Evolutionary conservation across 2,329 filamentous ascomycete species (phyloP), one percentile per base, ranked within the genome.

Genomic region (Trichoderma sp.): DNA sequence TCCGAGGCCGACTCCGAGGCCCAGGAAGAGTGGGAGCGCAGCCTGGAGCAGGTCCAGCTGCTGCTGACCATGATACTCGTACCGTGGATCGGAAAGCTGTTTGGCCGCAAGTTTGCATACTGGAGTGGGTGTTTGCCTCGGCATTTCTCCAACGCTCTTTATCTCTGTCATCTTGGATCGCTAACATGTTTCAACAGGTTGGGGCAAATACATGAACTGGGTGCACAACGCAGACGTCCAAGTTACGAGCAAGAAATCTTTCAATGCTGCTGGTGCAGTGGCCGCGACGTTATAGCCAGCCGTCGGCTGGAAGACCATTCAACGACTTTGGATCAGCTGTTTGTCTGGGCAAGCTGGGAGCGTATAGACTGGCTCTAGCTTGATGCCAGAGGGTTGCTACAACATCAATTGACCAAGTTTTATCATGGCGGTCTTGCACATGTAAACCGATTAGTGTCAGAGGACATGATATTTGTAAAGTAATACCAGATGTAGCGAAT

Each of bases 201-300:
- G 95, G 94, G 91, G 90, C 26, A 90, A 91, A 76, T 96, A 94
- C 78, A 97, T 97, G 94, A 89, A 93, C 79, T 98, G 94, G 94
- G 90, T 92, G 79, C 96, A 97, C 77, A 80, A 86, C 70, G 90
- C 97, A 68, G 91, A 96, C 70, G 84, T 97, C 54, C 80, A 79
- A 71, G 86, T 84, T 81, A 88, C 88, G 68, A 90, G 84, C 78
- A 89, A 90, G 76, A 84, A 82, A 71, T 78, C 83, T 0, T 92
- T 91, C 80, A 88, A 86, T 75, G 85, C 82, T n/a, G 82, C 84
- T 1, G 91, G 91, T 32, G 86, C 84, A 10, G 83, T 86, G n/a
- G 87, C 87, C 28, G 80, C 84, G 60, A 84, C 84, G 39, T 80
- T 88, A 79, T 86, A 66, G 64, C 52, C 39, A 80, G 56, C 66